These are phyloP conservation scores for Huntiella savannae DNA, from an alignment of 2,329 filamentous ascomycete genomes.

Conservation along the genomic window DNA sequence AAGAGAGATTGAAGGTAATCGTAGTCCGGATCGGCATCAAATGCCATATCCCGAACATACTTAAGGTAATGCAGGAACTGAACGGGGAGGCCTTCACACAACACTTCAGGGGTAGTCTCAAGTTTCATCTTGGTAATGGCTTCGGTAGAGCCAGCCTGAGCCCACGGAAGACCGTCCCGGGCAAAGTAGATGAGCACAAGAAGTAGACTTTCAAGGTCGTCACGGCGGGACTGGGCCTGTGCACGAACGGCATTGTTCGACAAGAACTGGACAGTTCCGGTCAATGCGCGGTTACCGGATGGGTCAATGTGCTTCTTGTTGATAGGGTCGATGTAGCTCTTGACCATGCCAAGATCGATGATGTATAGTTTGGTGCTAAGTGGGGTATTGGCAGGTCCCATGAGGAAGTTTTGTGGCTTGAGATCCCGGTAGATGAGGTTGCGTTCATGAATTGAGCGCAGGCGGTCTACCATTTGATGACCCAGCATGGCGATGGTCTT, in stretches of 20 bases:
- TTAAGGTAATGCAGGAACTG: slow-evolving; percentile 9
- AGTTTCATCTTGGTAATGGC: slow-evolving; percentile 7
- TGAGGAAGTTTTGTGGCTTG: slow-evolving; percentile 73
- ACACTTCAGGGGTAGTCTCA: slow-evolving; percentile 1
- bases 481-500: slow-evolving; percentile 9
- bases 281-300: slow-evolving; percentile 4
- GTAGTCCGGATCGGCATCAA: slow-evolving; percentile 8
- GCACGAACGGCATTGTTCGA: slow-evolving; percentile 8
- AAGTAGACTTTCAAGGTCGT: slow-evolving; percentile 7
- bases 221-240: slow-evolving; percentile 7
- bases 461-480: slow-evolving; percentile 10
- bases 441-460: slow-evolving; percentile 10
- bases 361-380: slow-evolving; percentile 5
- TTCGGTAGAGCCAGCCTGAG: slow-evolving; percentile 2
- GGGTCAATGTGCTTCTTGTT: slow-evolving; percentile 6
- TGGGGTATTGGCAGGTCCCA: slow-evolving; percentile 19
- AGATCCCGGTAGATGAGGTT: slow-evolving; percentile 82
- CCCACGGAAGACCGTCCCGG: slow-evolving; percentile 9
- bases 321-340: slow-evolving; percentile 8
- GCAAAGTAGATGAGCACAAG: slow-evolving; percentile 8
- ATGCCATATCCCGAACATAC: slow-evolving; percentile 6
- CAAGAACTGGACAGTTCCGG: slow-evolving; percentile 10
- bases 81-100: slow-evolving; percentile 6
- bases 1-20: slow-evolving; percentile 8
- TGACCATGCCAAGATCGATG: slow-evolving; percentile 10